Conservation (phyloP, 1,284 basidiomycete species). For the Ustilago cynodontis region DNA sequence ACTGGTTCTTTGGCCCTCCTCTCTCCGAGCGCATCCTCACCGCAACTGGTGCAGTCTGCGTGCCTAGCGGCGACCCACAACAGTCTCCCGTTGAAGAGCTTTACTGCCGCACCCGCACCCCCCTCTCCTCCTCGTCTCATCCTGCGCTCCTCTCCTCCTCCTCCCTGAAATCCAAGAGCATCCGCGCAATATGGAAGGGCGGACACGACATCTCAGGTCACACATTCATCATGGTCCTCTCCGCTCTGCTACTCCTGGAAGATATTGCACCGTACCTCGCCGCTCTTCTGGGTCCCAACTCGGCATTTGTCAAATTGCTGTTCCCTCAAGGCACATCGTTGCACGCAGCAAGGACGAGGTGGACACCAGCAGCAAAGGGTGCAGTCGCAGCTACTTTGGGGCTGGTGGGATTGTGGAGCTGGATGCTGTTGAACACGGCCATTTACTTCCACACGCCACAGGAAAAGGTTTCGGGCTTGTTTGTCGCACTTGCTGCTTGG, state of each 20-base stretch:
- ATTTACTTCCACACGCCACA: slow-evolving; percentile 89
- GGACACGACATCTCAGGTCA: slow-evolving; percentile 97
- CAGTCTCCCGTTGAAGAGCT: slow-evolving; percentile 35
- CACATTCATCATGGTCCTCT: slow-evolving; percentile 88
- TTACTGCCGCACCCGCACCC: slow-evolving; percentile 54
- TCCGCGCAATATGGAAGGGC: slow-evolving; percentile 73
- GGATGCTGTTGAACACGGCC: slow-evolving; percentile 83
- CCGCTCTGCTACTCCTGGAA: slow-evolving; percentile 82
- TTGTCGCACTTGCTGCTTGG: slow-evolving; percentile 59
- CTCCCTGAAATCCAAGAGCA: slow-evolving; percentile 5
- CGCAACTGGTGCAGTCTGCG: slow-evolving; percentile 85
- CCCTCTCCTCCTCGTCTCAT: slow-evolving; percentile 34
- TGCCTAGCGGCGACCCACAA: slow-evolving; percentile 66
- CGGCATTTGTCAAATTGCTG: background rate
- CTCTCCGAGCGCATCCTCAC: slow-evolving; percentile 81
- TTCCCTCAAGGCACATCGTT: slow-evolving; percentile 1
- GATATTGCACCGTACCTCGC: slow-evolving; percentile 75
- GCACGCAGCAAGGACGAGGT: background rate
- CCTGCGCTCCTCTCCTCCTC: slow-evolving; percentile 33
- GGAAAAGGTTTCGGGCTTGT: slow-evolving; percentile 86
- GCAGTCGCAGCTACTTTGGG: slow-evolving; percentile 68
- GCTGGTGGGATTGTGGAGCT: slow-evolving; percentile 79
- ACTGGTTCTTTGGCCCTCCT: slow-evolving; percentile 92
- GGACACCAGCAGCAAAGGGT: slow-evolving; percentile 24
- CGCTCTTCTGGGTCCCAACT: background rate